Evolutionary conservation across 257 asterid genomes (phyloP).

Genomic region (Phtheirospermum japonicum): DNA sequence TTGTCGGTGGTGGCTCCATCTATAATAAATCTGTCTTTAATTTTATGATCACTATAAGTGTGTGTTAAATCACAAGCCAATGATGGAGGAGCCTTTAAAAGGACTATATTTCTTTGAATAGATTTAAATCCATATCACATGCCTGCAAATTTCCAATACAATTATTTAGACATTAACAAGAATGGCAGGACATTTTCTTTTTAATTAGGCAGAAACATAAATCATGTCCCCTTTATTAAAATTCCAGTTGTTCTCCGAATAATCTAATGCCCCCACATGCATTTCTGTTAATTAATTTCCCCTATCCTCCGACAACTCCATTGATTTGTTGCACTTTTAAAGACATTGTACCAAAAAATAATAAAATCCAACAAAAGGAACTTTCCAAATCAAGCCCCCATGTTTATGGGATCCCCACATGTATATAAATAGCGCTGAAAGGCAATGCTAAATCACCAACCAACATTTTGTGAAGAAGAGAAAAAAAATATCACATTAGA

Average conservation of each 20-base stretch:
- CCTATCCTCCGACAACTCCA: slow-evolving; percentile 36
- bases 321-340: no score
- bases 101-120: no score
- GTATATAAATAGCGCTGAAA: slow-evolving; percentile 6
- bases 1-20: no score
- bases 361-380: slow-evolving; percentile 32
- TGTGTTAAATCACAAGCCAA: no score
- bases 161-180: background rate
- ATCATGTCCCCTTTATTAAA: slow-evolving; percentile 40
- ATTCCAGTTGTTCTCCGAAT: slow-evolving; percentile 30
- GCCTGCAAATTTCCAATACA: background rate
- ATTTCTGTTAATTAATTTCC: slow-evolving; percentile 34
- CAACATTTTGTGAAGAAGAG: slow-evolving; percentile 1
- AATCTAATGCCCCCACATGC: slow-evolving; percentile 39
- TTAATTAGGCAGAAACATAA: slow-evolving; percentile 28
- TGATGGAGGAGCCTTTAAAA: no score
- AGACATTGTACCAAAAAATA: no score
- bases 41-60: no score
- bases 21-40: no score
- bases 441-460: background rate
- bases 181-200: background rate
- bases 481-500: background rate
- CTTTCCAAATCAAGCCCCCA: slow-evolving; percentile 32
- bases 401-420: background rate
- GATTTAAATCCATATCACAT: slow-evolving; percentile 1